Conservation (phyloP, 306 rosid genomes). For the Prunus persica region DNA sequence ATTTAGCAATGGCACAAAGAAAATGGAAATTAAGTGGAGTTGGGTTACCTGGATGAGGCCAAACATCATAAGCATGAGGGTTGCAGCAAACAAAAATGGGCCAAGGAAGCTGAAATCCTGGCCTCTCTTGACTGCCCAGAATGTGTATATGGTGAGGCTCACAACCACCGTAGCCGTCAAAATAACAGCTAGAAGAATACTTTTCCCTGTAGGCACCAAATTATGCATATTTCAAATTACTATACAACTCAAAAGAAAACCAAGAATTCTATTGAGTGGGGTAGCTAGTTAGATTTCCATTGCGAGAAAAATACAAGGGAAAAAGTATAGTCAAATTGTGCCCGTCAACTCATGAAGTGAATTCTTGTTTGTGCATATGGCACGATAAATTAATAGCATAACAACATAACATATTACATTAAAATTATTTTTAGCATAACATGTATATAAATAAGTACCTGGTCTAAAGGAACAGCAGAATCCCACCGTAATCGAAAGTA, state of each 20-base stretch:
- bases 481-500: constrained; percentile 17
- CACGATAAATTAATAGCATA: neutral
- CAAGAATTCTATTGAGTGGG: no score
- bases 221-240: no score
- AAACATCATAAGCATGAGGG: constrained; percentile 20
- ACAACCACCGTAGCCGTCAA: constrained; percentile 28
- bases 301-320: no score
- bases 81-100: constrained; percentile 37
- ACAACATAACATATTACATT: neutral
- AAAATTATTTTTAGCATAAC: neutral
- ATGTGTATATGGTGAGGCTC: constrained; percentile 35
- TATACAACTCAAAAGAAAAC: no score
- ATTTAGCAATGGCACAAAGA: neutral
- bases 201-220: constrained; percentile 21
- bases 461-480: constrained; percentile 21
- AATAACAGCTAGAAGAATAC: constrained; percentile 23
- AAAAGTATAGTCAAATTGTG: no score
- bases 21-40: neutral
- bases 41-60: constrained; percentile 30
- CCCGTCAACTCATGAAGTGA: neutral
- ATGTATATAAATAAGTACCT: constrained; percentile 8
- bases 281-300: no score
- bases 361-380: neutral
- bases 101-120: constrained; percentile 32
- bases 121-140: constrained; percentile 40